phyloP scores from a whole-genome alignment of 1,284 basidiomycete species.

The Moniliella sp. region DNA sequence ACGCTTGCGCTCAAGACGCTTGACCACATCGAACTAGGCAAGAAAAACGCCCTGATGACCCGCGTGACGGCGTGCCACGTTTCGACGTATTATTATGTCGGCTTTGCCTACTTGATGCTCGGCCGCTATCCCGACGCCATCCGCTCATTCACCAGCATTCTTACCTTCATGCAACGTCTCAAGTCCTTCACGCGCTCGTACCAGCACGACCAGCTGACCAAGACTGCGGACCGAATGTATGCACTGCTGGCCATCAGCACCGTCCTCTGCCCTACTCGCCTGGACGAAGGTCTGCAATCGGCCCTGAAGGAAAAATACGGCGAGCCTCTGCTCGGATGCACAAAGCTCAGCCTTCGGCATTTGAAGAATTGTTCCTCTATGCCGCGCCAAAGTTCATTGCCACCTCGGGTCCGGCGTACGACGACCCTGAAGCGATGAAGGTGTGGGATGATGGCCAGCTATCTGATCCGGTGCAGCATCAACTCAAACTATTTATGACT shows the following conservation, averaged over 20 bases:
- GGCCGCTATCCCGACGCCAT: constrained; percentile 83
- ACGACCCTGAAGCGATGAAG: constrained; percentile 50
- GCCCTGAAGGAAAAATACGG: constrained; percentile 78
- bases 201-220: constrained; percentile 93
- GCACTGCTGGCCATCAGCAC: constrained; percentile 80
- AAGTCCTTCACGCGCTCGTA: constrained; percentile 74
- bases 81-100: constrained; percentile 78
- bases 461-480: constrained; percentile 58
- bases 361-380: constrained; percentile 79
- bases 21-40: constrained; percentile 58
- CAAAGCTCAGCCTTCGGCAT: constrained; percentile 44
- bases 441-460: constrained; percentile 39
- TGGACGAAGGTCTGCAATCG: constrained; percentile 88
- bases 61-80: constrained; percentile 42
- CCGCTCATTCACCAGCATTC: constrained; percentile 68
- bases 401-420: constrained; percentile 68
- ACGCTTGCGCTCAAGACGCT: constrained; percentile 84
- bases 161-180: constrained; percentile 42
- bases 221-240: constrained; percentile 92
- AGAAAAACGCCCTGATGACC: constrained; percentile 22
- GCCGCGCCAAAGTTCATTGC: constrained; percentile 91
- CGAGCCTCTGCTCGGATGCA: constrained; percentile 63
- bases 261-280: constrained; percentile 59
- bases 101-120: constrained; percentile 86
- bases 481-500: constrained; percentile 58